Percentiles rank a stretch among this genome's conserved stretches.
phyloP scores from a whole-genome alignment of 148 eudicot genomes.

The Persicaria tinctoria region DNA sequence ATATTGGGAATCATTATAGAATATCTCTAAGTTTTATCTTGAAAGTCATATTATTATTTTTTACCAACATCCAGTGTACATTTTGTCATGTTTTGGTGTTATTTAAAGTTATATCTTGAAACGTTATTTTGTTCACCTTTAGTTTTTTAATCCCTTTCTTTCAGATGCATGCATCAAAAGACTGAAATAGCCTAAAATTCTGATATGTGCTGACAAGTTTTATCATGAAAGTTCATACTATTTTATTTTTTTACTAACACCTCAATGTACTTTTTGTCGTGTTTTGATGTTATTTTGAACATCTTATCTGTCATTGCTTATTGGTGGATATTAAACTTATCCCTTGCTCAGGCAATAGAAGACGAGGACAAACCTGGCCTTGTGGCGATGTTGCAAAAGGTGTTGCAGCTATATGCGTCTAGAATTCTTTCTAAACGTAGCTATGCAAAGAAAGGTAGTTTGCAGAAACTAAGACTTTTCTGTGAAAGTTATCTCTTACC shows the following conservation, averaged over 20 bases:
- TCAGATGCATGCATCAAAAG: not conserved
- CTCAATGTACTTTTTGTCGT: too few species aligned
- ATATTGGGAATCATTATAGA: not conserved
- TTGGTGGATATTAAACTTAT: not conserved
- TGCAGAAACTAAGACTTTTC: not conserved
- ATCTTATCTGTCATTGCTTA: conserved; percentile 2
- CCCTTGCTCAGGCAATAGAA: conserved; percentile 51
- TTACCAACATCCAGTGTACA: not conserved
- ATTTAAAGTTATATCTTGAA: too few species aligned
- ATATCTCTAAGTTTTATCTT: not conserved
- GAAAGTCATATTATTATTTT: not conserved
- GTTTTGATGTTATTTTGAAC: too few species aligned
- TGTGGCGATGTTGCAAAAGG: conserved; percentile 94
- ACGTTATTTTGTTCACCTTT: not conserved
- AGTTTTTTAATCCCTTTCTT: not conserved
- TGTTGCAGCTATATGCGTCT: conserved; percentile 87
- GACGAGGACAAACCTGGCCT: conserved; percentile 97
- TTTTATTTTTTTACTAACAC: too few species aligned
- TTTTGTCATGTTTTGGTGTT: not conserved
- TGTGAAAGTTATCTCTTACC: too few species aligned
- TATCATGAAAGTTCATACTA: too few species aligned
- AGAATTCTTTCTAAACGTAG: conserved; percentile 85
- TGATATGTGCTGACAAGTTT: too few species aligned
- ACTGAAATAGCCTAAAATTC: too few species aligned
- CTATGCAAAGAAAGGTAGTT: conserved; percentile 87